Evolutionary conservation across 495 filamentous ascomycete genomes (phyloP).

Genomic region (Annulohypoxylon maeteangense): DNA sequence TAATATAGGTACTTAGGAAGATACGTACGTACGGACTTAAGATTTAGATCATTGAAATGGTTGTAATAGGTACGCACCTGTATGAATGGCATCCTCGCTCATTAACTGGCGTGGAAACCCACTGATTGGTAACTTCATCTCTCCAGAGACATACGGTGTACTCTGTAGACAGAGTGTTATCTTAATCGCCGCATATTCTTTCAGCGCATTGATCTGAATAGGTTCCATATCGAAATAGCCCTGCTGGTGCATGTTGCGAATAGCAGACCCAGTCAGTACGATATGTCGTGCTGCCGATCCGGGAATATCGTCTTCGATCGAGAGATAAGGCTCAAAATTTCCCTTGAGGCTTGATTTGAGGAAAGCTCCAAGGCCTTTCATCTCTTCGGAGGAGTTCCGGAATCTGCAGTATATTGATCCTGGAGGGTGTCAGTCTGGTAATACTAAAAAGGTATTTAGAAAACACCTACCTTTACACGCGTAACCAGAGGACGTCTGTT

Average conservation of each 20-base stretch:
- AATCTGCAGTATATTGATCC: constrained; percentile 4
- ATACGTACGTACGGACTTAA: no score
- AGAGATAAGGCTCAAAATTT: not conserved
- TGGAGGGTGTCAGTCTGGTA: not conserved
- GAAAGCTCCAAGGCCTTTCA: not conserved
- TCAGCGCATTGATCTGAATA: not conserved
- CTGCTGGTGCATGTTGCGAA: not conserved
- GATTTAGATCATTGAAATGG: not conserved
- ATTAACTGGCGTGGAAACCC: constrained; percentile 5
- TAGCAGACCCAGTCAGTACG: not conserved
- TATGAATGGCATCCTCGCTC: not conserved
- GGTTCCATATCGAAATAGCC: constrained; percentile 6
- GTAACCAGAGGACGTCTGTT: not conserved
- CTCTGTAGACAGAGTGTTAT: not conserved
- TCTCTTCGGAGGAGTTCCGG: not conserved
- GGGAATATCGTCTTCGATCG: not conserved
- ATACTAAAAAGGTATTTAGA: not conserved
- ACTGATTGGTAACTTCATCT: not conserved
- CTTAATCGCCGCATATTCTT: not conserved
- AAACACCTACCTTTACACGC: not conserved
- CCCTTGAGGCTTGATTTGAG: not conserved
- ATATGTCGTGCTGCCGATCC: not conserved
- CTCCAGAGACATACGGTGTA: not conserved
- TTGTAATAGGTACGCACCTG: not conserved
- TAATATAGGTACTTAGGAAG: no score